Evolutionary conservation across 352 stramenopile genomes (phyloP), one percentile per base, ranked within the genome.

Genomic region (Phytophthora tubulina): DNA sequence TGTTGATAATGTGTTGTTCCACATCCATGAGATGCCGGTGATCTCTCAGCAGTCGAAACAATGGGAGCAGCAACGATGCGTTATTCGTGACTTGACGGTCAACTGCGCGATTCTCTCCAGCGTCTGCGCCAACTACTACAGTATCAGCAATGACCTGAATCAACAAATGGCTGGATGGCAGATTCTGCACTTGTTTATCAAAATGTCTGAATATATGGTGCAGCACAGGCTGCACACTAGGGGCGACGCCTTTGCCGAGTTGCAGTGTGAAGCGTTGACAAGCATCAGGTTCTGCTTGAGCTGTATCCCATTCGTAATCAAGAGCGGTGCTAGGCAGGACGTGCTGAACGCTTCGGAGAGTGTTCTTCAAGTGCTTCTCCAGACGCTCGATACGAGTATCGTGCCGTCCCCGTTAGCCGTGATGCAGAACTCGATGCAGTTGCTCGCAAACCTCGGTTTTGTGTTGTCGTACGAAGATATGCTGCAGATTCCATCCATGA

Each of bases 381-480:
- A 79, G 38, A 89, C 83, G 14, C 63, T 93, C 1, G 85, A 92
- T 57, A 88, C 82, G 32, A 86, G 73, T 27, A 90, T 89, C 51
- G 81, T 92, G 58, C 85, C 85, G 21, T 91, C 82, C 21, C 85
- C 85, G 5, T 62, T 82, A 35, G 64, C 76, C 15, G 83, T 93
- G 39, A 89, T 93, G 81, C 80, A 86, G 42, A 85, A 88, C 63
- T 83, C 80, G 17, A 84, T 91, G 70, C 84, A 93, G 45, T 59
- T 93, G 14, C 81, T 93, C 6, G 83, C 82, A 14, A 86, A 87
- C 58, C 66, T 92, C 15, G 84, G 84, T 0, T 87, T 85, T 32
- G 83, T 92, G 15, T 72, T 92, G 3, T 85, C 85, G 2, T 92
- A 93, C 50, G 80, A 92, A 45, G 84, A 94, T 41, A 80, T 94